Conservation (phyloP, 83 land plant genomes). For the Diphasiastrum complanatum region DNA sequence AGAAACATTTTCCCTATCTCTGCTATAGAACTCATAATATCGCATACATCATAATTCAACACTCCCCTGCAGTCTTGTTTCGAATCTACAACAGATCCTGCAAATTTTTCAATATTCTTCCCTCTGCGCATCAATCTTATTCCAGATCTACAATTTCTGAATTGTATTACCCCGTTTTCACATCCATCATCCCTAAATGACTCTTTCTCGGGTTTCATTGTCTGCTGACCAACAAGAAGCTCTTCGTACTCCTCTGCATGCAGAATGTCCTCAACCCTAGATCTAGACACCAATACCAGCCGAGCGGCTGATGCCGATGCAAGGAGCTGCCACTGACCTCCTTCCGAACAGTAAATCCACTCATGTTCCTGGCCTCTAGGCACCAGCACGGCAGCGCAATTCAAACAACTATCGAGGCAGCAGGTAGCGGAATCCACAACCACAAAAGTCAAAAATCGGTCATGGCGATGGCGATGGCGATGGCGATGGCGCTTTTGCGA, state of each 20-base stretch:
- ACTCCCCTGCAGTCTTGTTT: too few species aligned
- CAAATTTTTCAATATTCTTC: too few species aligned
- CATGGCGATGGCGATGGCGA: neutral
- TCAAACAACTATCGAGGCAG: neutral
- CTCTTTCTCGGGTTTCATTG: too few species aligned
- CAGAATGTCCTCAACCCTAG: neutral
- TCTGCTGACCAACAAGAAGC: too few species aligned
- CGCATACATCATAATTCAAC: too few species aligned
- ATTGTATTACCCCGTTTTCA: too few species aligned
- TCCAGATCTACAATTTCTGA: too few species aligned
- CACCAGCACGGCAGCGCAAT: constrained; percentile 34
- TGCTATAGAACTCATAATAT: too few species aligned
- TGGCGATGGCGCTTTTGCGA: constrained; percentile 1
- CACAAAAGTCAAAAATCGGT: neutral
- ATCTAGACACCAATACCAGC: constrained; percentile 9
- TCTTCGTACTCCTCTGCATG: neutral
- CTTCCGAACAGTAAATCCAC: constrained; percentile 29
- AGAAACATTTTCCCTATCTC: too few species aligned
- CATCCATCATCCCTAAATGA: too few species aligned
- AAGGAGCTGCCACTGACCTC: constrained; percentile 36
- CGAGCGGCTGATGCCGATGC: constrained; percentile 19
- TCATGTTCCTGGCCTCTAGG: constrained; percentile 21
- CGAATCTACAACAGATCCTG: too few species aligned
- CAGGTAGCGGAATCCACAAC: constrained; percentile 20
- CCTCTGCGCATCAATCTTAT: too few species aligned